Evolutionary conservation across 2,329 filamentous ascomycete species (phyloP).

Genomic region (Amesomyces nigricolor): DNA sequence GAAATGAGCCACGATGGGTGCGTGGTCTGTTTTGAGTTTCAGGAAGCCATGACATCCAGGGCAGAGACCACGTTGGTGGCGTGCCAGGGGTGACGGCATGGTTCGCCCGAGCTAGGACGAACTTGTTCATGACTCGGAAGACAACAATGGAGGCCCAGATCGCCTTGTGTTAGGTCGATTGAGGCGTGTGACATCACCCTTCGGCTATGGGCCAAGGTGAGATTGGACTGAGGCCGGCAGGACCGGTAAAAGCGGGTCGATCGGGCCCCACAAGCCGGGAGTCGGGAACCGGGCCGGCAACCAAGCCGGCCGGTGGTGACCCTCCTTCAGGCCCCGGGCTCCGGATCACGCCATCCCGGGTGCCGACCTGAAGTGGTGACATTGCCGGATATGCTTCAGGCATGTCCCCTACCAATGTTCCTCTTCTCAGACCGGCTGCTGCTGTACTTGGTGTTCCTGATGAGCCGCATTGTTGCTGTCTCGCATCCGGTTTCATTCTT

Average conservation of each 20-base stretch:
- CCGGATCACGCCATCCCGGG: background rate
- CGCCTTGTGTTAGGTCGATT: background rate
- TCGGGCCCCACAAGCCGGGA: conserved; percentile 10
- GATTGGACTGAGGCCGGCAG: conserved; percentile 13
- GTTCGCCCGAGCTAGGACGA: background rate
- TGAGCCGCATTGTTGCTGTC: background rate
- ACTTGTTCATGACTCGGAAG: background rate
- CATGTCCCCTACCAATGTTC: background rate
- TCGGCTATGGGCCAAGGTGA: conserved; percentile 12
- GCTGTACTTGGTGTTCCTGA: no score
- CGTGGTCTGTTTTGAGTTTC: background rate
- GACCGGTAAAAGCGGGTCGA: conserved; percentile 16
- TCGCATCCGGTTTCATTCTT: background rate
- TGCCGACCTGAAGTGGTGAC: background rate
- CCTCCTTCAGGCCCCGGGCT: background rate
- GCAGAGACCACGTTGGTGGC: background rate
- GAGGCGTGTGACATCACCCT: conserved; percentile 12
- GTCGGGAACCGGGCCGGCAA: conserved; percentile 13
- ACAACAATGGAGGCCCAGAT: background rate
- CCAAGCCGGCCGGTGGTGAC: background rate
- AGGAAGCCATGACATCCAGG: background rate
- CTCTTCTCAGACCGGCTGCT: background rate
- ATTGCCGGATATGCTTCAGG: background rate
- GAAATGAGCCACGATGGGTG: background rate
- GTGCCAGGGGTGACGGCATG: conserved; percentile 6